phyloP scores from a whole-genome alignment of 2,329 filamentous ascomycete genomes.

The Aspergillus aculeatinus region DNA sequence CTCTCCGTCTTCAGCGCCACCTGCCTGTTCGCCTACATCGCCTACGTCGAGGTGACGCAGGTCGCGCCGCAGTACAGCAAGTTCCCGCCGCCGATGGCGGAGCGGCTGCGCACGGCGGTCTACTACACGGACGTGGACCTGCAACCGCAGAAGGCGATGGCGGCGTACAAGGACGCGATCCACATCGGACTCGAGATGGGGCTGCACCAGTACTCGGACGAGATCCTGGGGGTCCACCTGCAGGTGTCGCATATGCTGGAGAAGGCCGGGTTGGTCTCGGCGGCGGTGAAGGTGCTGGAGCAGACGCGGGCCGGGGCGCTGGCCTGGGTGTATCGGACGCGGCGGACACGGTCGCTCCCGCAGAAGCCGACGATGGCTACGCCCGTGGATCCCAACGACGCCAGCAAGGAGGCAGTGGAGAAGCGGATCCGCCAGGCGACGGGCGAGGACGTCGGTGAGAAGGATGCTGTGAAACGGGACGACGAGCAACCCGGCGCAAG shows the following conservation, averaged over 20 bases:
- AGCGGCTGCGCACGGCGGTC: slow-evolving; percentile 74
- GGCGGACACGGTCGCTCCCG: slow-evolving; percentile 20
- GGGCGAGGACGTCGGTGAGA: no score
- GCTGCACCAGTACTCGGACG: slow-evolving; percentile 86
- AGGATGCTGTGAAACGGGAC: no score
- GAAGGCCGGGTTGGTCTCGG: slow-evolving; percentile 66
- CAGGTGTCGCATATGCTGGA: slow-evolving; percentile 78
- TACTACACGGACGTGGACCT: slow-evolving; percentile 80
- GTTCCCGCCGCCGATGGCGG: slow-evolving; percentile 46
- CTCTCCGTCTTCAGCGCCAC: slow-evolving; percentile 37
- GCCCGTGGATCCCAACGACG: slow-evolving; percentile 21
- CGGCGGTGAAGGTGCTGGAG: slow-evolving; percentile 75
- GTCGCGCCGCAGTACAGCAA: slow-evolving; percentile 43
- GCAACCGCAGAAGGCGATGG: slow-evolving; percentile 73
- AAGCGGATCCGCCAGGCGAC: no score
- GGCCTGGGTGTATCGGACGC: slow-evolving; percentile 36
- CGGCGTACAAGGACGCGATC: slow-evolving; percentile 80
- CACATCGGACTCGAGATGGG: slow-evolving; percentile 68
- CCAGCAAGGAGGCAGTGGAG: no score
- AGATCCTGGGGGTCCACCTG: slow-evolving; percentile 85
- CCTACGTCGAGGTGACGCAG: slow-evolving; percentile 45
- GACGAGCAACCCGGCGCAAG: neutral
- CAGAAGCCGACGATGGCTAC: slow-evolving; percentile 26
- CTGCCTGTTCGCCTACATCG: slow-evolving; percentile 39
- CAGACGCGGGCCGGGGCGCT: slow-evolving; percentile 69